Evolutionary conservation across 441 rosid species (phyloP).

Genomic region (Gossypium schwendimanii): DNA sequence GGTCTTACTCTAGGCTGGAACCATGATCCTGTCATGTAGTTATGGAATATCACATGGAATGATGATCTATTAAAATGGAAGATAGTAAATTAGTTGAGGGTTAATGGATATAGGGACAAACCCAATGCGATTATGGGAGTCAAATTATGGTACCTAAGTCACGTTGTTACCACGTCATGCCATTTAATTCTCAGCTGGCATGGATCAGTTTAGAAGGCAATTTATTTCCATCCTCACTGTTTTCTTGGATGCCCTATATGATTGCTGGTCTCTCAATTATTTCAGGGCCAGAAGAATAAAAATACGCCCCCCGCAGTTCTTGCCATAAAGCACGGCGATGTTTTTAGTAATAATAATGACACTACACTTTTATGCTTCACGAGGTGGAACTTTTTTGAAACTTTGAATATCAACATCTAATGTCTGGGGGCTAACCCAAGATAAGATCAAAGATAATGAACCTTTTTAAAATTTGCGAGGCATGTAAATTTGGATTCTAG

Average conservation of each 20-base stretch:
- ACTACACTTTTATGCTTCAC: background rate
- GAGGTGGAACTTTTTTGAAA: background rate
- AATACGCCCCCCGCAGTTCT: background rate
- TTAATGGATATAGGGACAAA: slow-evolving; percentile 14
- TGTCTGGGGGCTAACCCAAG: no score
- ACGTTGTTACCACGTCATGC: slow-evolving; percentile 1
- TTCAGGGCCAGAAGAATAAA: background rate
- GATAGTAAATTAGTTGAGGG: background rate
- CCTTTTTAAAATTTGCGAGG: background rate
- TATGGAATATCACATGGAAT: slow-evolving; percentile 7
- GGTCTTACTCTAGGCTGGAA: background rate
- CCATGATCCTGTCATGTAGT: background rate
- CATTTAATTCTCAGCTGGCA: background rate
- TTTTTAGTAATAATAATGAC: background rate
- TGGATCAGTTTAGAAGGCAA: background rate
- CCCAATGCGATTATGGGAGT: background rate
- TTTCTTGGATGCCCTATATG: background rate
- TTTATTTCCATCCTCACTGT: background rate
- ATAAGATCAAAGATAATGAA: no score
- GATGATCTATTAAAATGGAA: background rate
- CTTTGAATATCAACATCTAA: background rate
- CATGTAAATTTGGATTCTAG: background rate
- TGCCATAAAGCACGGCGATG: slow-evolving; percentile 3
- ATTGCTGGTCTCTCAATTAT: background rate
- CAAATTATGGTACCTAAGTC: slow-evolving; percentile 17